Base-by-base conservation (phyloP, 306 rosid genomes). In the Cicer pinnatifidum region DNA sequence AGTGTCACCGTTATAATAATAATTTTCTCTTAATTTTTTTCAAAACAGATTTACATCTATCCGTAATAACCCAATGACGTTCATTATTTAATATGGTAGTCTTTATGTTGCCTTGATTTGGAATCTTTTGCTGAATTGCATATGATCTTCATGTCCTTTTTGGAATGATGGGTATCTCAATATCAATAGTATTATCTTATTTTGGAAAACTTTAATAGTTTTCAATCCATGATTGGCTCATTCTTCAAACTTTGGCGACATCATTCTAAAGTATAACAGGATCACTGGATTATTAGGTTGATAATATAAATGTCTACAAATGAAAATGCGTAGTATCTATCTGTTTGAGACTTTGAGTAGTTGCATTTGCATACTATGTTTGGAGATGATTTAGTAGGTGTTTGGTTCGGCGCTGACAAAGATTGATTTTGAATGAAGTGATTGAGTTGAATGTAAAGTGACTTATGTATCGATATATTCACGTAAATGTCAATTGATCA, bases 201-300 rank as follows among this genome's bases (percentile, higher is more conserved):
- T 44, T 51, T 69, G 46, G 75, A 12, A 59, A 59, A 50, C 33
- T 48, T 50, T 4, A 2, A 63, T 77, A 51, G 62, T 17, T 11
- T 66, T 37, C 28, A 41, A 52, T 61, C 46, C 3, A 13, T 40
- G 2, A 9, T 61, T 41, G 20, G 13, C 47, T 48, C 20, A 67
- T 60, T 23, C 15, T 50, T 19, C 9, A 61, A 70, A 23, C 63
- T 40, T 69, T 37, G 39, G 20, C 48, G 65, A n/a, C 9, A 11
- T 40, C 48, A 40, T 60, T 70, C 51, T 57, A 5, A 15, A 39
- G 33, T 13, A 28, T 23, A 43, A 4, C 10, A 43, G 10, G 11
- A 41, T 40, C 11, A 65, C 35, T 46, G 48, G 73, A 41, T 65
- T 40, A 63, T 63, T 75, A 38, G 72, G 61, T 63, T 75, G 39